A percentile compares a stretch with the other conserved stretches of the same genome.
Conservation (phyloP, 768 basidiomycete genomes). For the Holtermannia corniformis region DNA sequence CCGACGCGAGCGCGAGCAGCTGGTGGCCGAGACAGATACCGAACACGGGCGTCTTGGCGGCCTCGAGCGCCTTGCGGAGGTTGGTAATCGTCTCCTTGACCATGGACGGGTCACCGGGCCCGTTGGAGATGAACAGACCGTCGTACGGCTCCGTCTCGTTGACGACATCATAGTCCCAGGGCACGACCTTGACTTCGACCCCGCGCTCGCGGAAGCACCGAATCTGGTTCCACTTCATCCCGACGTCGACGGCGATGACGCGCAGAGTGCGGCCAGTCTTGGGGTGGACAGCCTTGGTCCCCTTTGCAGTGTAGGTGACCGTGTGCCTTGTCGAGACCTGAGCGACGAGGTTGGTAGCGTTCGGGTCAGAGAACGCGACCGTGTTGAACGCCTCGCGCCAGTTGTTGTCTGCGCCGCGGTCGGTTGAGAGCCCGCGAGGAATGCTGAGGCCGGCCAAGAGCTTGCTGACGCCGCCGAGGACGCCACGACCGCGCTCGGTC, state of each 20-base stretch:
- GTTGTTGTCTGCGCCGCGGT: constrained; percentile 26
- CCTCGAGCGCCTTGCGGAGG: constrained; percentile 56
- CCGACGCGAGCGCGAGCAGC: constrained; percentile 85
- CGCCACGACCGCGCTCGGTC: constrained; percentile 30
- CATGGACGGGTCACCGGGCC: constrained; percentile 90
- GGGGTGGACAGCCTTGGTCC: constrained; percentile 57
- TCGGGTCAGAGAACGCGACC: constrained; percentile 78
- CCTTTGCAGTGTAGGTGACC: constrained; percentile 52
- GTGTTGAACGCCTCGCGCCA: constrained; percentile 82
- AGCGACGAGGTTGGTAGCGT: constrained; percentile 80
- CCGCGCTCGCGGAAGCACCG: constrained; percentile 88
- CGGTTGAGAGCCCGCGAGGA: constrained; percentile 40
- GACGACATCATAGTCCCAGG: constrained; percentile 90
- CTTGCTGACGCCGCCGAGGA: constrained; percentile 29
- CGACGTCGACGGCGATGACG: constrained; percentile 85
- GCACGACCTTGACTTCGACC: constrained; percentile 91
- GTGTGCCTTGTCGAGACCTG: constrained; percentile 67
- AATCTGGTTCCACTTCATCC: constrained; percentile 99
- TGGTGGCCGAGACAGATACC: constrained; percentile 99
- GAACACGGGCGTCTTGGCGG: constrained; percentile 64
- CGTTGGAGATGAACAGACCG: constrained; percentile 93
- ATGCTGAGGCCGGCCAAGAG: constrained; percentile 32
- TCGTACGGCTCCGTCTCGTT: constrained; percentile 68
- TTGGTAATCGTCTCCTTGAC: constrained; percentile 61
- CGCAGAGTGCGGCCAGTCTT: constrained; percentile 64